These are phyloP conservation scores for Candida albicans DNA, from an alignment of 1,139 yeast species.

Conservation along the genomic window DNA sequence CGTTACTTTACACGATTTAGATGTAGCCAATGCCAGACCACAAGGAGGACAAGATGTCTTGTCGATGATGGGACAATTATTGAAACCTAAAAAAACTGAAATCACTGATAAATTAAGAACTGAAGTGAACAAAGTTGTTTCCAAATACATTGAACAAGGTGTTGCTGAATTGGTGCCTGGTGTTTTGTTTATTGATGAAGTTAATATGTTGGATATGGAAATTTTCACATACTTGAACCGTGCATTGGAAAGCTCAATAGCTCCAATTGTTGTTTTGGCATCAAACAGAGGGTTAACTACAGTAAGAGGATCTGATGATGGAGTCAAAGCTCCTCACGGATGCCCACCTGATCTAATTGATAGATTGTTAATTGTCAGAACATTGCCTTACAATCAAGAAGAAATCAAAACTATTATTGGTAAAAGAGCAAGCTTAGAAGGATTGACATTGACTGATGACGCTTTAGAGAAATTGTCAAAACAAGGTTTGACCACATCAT, in stretches of 20 bases:
- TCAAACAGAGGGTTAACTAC: constrained; percentile 93
- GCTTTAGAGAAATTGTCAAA: constrained; percentile 74
- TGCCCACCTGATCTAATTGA: constrained; percentile 94
- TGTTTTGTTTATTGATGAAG: constrained; percentile 95
- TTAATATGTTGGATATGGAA: constrained; percentile 95
- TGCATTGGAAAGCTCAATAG: constrained; percentile 87
- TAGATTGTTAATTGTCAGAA: constrained; percentile 85
- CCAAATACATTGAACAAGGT: constrained; percentile 95
- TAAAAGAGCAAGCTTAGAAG: constrained; percentile 78
- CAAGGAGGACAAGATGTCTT: constrained; percentile 99
- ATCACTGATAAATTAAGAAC: constrained; percentile 91
- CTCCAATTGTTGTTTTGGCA: constrained; percentile 93
- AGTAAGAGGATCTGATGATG: constrained; percentile 86
- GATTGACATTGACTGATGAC: constrained; percentile 57
- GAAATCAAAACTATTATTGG: constrained; percentile 81
- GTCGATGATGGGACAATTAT: constrained; percentile 97
- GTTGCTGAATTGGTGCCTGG: constrained; percentile 98
- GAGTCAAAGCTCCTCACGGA: constrained; percentile 83
- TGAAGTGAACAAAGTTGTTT: constrained; percentile 94
- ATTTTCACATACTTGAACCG: constrained; percentile 91
- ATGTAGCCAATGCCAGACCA: constrained; percentile 94
- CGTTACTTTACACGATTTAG: constrained; percentile 93
- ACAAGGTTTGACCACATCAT: constrained; percentile 72
- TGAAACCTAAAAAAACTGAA: constrained; percentile 97
- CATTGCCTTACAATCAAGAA: constrained; percentile 79